Evolutionary conservation across 106 monocot genomes (phyloP).

Genomic region (Hemerocallis citrina): DNA sequence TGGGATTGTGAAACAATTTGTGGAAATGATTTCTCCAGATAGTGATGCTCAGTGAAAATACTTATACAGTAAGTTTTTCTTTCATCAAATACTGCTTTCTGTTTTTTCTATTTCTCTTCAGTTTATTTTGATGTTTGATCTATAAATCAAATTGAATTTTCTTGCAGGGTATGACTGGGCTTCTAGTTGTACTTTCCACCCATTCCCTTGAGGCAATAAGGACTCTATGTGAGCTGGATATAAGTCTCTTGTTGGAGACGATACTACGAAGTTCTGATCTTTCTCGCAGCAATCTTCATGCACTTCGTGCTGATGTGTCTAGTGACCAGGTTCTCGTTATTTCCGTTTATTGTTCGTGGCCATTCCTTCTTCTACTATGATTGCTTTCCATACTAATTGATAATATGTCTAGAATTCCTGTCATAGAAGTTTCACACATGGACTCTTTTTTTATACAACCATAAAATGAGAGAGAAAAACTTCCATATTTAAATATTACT

Average conservation of each 20-base stretch:
- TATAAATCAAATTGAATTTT: neutral
- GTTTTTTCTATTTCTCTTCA: neutral
- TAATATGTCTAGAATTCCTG: too few species aligned
- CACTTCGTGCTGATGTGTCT: conserved; percentile 17
- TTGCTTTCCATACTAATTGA: too few species aligned
- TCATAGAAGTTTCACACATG: neutral
- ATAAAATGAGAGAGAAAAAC: too few species aligned
- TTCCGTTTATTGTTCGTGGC: neutral
- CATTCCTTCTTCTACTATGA: too few species aligned
- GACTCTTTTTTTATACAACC: neutral
- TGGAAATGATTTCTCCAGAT: conserved; percentile 35
- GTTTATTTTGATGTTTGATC: neutral
- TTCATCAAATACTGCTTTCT: neutral
- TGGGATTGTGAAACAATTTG: conserved; percentile 22
- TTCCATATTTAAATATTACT: too few species aligned
- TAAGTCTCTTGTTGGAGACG: conserved; percentile 39
- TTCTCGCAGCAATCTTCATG: conserved; percentile 21
- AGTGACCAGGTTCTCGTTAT: conserved; percentile 44
- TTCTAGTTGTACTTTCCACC: conserved; percentile 59
- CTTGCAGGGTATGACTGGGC: conserved; percentile 54
- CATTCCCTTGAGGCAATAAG: conserved; percentile 53
- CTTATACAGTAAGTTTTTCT: conserved; percentile 25
- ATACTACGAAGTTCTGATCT: conserved; percentile 34
- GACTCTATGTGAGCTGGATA: conserved; percentile 52
- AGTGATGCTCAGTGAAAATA: conserved; percentile 25